These are phyloP conservation scores for Schoenoplectus triqueter DNA, from an alignment of 202 grass and related monocot genomes.

Conservation along the genomic window DNA sequence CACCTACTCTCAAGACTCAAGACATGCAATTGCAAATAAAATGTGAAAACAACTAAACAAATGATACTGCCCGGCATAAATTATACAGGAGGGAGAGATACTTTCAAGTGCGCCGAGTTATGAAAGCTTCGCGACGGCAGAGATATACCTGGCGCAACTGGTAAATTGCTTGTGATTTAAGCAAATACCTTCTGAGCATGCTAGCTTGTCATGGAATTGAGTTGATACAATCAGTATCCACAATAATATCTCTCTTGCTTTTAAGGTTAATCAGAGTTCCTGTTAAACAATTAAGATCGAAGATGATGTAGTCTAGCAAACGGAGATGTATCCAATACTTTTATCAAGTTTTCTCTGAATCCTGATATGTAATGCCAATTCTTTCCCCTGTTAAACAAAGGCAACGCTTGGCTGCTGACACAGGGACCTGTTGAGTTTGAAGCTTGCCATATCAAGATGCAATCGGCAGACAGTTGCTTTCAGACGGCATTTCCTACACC, in stretches of 20 bases:
- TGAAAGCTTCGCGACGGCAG: too few relatives aligned
- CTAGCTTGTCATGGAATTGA: background rate
- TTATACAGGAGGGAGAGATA: too few relatives aligned
- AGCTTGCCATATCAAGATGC: background rate
- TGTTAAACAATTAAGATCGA: too few relatives aligned
- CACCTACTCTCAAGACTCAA: too few relatives aligned
- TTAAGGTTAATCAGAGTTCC: too few relatives aligned
- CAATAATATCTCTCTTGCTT: background rate
- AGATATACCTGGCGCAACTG: too few relatives aligned
- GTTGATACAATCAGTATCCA: background rate
- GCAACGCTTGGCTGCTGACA: too few relatives aligned
- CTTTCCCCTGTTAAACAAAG: background rate
- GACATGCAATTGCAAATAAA: too few relatives aligned
- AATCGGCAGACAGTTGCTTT: background rate
- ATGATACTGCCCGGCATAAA: too few relatives aligned
- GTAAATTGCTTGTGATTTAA: too few relatives aligned
- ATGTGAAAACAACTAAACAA: too few relatives aligned
- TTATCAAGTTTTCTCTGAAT: background rate
- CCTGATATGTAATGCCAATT: background rate
- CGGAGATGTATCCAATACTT: background rate
- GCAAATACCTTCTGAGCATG: background rate
- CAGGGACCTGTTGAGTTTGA: background rate
- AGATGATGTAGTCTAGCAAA: background rate
- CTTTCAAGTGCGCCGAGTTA: too few relatives aligned
- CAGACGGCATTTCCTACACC: background rate